Base-by-base conservation (phyloP, 371 early-diverging fungal species). In the Mucor irregularis region DNA sequence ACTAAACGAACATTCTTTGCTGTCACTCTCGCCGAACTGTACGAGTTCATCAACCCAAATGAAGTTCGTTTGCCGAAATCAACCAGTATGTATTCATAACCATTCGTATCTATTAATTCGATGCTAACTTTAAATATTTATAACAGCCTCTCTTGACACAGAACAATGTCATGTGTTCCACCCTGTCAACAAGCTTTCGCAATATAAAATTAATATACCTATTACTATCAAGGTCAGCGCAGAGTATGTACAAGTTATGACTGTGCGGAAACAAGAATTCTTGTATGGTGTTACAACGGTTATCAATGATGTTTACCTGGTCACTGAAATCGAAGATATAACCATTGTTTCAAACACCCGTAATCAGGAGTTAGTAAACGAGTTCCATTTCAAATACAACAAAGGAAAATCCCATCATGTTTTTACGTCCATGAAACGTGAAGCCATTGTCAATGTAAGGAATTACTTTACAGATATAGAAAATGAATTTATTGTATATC, bases 261-360 rank as follows among this genome's bases (percentile, higher is more conserved):
- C 85, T 37, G 77, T 79, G 37, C 73, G 81, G 48, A 84, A 83
- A 49, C 86, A 86, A 59, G 88, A 88, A 28, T 61, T 88, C 17
- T 57, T 94, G 26, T 76, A 81, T 56, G 91, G 90, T 9, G 69
- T 89, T 38, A 85, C 73, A 48, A 81, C 90, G 16, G 78, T 86
- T 54, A 81, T 91, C 49, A 94, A 94, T 58, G 96, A 97, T 60
- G 89, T 94, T 10, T 92, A 81, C 61, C 88, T 90, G 53, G 87
- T 94, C 24, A 83, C 91, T 10, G 95, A 93, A 46, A 85, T 96
- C 37, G 86, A 90, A 16, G 95, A 94, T 55, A 80, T 92, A 25
- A 71, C 79, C 28, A 68, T 82, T 13, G 68, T 81, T 4, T 59
- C 55, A 19, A 66, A 69, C 35, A 46, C 66, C 39, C 53, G 78